A percentile compares a stretch with the other conserved stretches of the same genome.
phyloP scores from a whole-genome alignment of 306 rosid species.

The Vicia villosa region DNA sequence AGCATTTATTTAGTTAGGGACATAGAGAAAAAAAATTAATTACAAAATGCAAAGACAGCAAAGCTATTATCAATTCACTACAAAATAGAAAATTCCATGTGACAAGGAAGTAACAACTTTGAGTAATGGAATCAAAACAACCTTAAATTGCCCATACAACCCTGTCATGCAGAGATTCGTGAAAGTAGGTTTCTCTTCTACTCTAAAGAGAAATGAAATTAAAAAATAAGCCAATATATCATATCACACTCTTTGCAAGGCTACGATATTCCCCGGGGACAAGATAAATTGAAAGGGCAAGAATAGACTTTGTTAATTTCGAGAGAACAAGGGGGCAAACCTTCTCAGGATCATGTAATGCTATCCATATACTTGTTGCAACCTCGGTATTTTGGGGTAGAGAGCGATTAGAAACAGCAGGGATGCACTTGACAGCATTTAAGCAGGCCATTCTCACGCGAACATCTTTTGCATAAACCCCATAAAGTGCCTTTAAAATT shows the following conservation, averaged over 20 bases:
- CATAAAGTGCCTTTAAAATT: constrained; percentile 75
- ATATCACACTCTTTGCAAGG: constrained; percentile 2
- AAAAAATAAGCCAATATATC: background rate
- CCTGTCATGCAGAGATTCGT: background rate
- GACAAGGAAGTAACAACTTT: background rate
- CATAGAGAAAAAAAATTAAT: background rate
- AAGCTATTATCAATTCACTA: background rate
- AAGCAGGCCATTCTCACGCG: constrained; percentile 93
- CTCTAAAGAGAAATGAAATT: background rate
- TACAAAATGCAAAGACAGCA: background rate
- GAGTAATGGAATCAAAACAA: background rate
- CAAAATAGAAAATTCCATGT: background rate
- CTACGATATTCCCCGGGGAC: background rate
- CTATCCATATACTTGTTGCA: constrained; percentile 94
- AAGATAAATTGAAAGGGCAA: constrained; percentile 6
- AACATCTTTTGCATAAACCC: constrained; percentile 93
- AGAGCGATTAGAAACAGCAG: constrained; percentile 76
- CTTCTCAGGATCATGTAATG: constrained; percentile 94
- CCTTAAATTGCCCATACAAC: background rate
- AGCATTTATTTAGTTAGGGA: constrained; percentile 4
- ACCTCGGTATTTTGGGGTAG: constrained; percentile 70
- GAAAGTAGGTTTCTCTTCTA: background rate
- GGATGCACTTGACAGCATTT: constrained; percentile 89
- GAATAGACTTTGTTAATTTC: background rate
- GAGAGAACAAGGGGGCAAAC: constrained; percentile 43